Conservation (phyloP, 108 stramenopile species). For the Cyclostephanos tholiformis region DNA sequence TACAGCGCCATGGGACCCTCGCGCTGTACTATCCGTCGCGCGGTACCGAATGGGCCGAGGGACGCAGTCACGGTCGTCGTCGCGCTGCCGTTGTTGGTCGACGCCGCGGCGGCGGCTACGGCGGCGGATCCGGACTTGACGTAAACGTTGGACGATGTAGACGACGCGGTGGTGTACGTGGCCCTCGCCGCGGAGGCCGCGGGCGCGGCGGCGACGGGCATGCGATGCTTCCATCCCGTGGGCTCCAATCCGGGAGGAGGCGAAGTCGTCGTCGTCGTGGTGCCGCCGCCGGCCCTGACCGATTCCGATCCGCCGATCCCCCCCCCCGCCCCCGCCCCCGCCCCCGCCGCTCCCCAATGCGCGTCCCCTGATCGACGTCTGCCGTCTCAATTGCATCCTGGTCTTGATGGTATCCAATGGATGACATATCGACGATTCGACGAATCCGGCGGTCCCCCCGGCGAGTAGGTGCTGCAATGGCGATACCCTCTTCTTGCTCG, state of each 20-base stretch:
- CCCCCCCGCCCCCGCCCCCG: too few species aligned
- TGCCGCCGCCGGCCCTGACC: neutral
- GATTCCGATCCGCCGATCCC: neutral
- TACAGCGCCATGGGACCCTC: constrained; percentile 96
- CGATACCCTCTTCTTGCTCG: constrained; percentile 66
- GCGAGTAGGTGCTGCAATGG: constrained; percentile 86
- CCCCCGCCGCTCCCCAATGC: neutral
- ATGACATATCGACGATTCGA: constrained; percentile 91
- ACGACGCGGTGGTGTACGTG: neutral
- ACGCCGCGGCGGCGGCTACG: constrained; percentile 15
- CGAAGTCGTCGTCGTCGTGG: neutral
- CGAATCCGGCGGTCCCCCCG: constrained; percentile 92
- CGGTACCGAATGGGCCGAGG: constrained; percentile 80
- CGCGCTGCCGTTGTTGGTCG: constrained; percentile 16
- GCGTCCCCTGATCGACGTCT: constrained; percentile 45
- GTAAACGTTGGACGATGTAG: too few species aligned
- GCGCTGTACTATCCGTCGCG: constrained; percentile 81
- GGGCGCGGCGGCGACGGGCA: too few species aligned
- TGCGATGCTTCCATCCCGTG: neutral
- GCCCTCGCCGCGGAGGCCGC: constrained; percentile 10
- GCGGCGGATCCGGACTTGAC: too few species aligned
- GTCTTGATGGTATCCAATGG: constrained; percentile 96
- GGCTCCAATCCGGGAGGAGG: neutral
- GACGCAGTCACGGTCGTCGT: constrained; percentile 51
- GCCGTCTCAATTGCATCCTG: constrained; percentile 89